Evolutionary conservation across 371 early-diverging fungal species (phyloP).

Genomic region (Haplosporangium sp.): DNA sequence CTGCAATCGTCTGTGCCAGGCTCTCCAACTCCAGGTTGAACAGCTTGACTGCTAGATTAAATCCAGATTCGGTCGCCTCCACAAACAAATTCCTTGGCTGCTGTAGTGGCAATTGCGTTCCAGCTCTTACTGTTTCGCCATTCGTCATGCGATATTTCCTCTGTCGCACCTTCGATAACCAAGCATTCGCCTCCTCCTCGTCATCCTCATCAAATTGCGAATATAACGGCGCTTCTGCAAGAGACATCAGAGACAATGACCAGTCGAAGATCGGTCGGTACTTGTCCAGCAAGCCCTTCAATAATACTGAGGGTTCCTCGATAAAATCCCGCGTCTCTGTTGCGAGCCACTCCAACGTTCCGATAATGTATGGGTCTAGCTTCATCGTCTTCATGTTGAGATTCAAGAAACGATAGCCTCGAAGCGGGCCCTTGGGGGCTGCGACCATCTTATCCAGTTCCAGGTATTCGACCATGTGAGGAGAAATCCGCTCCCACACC

Average conservation of each 20-base stretch:
- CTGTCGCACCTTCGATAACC: slow-evolving; percentile 4
- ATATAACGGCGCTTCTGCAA: slow-evolving; percentile 28
- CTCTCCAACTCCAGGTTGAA: slow-evolving; percentile 35
- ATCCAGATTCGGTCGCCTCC: slow-evolving; percentile 25
- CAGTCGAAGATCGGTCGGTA: slow-evolving; percentile 26
- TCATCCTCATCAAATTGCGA: slow-evolving; percentile 40
- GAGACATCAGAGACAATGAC: slow-evolving; percentile 14
- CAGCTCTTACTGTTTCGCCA: not conserved
- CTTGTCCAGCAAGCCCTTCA: slow-evolving; percentile 20
- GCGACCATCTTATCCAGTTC: slow-evolving; percentile 38
- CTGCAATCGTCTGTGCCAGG: slow-evolving; percentile 26
- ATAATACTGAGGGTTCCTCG: slow-evolving; percentile 13
- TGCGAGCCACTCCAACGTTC: slow-evolving; percentile 48
- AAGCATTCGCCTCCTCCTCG: slow-evolving; percentile 20
- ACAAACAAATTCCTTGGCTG: slow-evolving; percentile 32
- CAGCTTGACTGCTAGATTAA: slow-evolving; percentile 26
- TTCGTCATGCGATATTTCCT: slow-evolving; percentile 1
- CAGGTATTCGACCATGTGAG: slow-evolving; percentile 28
- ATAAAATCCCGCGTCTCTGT: slow-evolving; percentile 27
- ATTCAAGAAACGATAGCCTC: slow-evolving; percentile 32
- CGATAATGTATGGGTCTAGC: slow-evolving; percentile 34
- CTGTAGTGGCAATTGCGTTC: not conserved
- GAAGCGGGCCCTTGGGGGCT: slow-evolving; percentile 19
- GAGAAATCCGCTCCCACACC: slow-evolving; percentile 49
- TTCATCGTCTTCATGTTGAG: slow-evolving; percentile 33